Base-by-base conservation (phyloP, 202 grass and related monocot species). In the Setaria italica region DNA sequence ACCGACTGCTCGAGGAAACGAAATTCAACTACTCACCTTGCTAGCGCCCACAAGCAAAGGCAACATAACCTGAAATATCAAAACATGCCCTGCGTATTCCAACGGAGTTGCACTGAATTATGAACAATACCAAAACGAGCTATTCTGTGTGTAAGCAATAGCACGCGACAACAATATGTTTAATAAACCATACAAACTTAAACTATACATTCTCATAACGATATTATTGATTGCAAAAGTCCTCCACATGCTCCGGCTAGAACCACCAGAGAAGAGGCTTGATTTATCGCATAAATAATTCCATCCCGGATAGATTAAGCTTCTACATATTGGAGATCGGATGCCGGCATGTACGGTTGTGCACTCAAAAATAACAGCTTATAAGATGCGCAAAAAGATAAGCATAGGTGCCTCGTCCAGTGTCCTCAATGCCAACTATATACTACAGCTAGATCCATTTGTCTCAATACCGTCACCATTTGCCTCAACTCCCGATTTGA, bases 341-440 rank as follows among this genome's bases (percentile, higher is more conserved):
- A 79, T 62, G 48, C 45, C 32, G 15, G 63, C 70, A 70, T 54
- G 47, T 20, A 21, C 42, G 62, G 72, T 14, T 35, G 65, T 74
- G 67, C 39, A 42, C 81, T 66, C 37, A 8, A 30, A 62, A 43
- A 67, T 33, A 81, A 39, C 45, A 75, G 6, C 58, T 77, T 66
- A 71, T 77, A 84, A 37, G 29, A 73, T 57, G 62, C 12, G 14
- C 68, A 74, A 16, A 67, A 87, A 62, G 34, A n/a, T 80, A 64
- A 55, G 13, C 35, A 80, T 53, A 54, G 79, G 43, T 47, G 84
- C 46, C 45, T 80, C 45, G 11, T 55, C 80, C 53, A 70, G 9
- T 80, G 84, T 53, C 25, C 80, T 75, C 72, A n/a, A 74, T 63
- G 62, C 75, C 74, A 76, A 70, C 85, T 90, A 90, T 84, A 87